Base-by-base conservation (phyloP, 2,329 filamentous ascomycete species). In the Neofusicoccum sp. region DNA sequence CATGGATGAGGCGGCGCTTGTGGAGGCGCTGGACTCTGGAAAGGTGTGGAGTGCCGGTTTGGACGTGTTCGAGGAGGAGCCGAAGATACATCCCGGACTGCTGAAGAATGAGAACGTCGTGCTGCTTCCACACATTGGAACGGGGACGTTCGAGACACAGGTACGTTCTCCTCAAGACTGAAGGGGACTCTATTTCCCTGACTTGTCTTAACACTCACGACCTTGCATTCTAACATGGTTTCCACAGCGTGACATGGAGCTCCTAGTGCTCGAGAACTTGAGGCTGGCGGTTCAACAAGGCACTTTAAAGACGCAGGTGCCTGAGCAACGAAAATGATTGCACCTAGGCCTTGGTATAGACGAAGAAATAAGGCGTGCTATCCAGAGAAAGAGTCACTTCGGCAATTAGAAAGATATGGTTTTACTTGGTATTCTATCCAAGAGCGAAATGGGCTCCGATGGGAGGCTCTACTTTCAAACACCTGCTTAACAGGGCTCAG, bases 91-190 rank as follows among this genome's bases (percentile, higher is more conserved):
- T 63, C 74, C 76, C 0, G 84, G 81, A 0, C 69, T 82, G 53
- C 62, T 84, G 54, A 75, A 78, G 36, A 73, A 80, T 53, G 75
- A 78, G 66, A 81, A 82, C 54, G 78, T 76, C 3, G 82, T 86
- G 65, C 66, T 86, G 64, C 69, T 86, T 63, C 84, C 84, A 40
- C 84, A 87, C 66, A 81, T 87, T 64, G 84, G 84, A 20, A 87
- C 84, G 1, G 79, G 75, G 62, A 86, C 84, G 9, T 82, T 78
- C 67, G 84, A 86, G 71, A 86, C 83, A 24, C 83, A 86, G 73
- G 81, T 74, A 61, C 65, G 70, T 63, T 30, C 3, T 47, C 5
- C 20, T 41, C 40, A 2, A 20, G 20, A 20, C 20, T 20, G 20
- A 20, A 20, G 20, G 20, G 20, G 20, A 20, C 20, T 2, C 20